Percentiles rank a stretch among this genome's conserved stretches.
phyloP scores from a whole-genome alignment of 495 filamentous ascomycete species.

The Chaetomidium leptoderma region DNA sequence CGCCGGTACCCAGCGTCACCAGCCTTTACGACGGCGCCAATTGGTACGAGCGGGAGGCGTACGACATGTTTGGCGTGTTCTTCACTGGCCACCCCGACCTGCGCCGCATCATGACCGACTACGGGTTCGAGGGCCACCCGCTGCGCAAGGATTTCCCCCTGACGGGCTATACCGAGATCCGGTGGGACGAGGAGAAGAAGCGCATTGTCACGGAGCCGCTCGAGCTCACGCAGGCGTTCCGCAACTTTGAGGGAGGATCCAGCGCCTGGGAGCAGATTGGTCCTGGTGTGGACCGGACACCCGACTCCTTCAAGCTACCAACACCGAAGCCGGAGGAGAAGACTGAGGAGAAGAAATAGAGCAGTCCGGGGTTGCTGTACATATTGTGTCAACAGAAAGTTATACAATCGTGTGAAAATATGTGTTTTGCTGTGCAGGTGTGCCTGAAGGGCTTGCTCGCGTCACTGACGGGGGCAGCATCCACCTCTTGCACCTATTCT shows the following conservation, averaged over 20 bases:
- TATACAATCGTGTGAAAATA: slow-evolving; percentile 9
- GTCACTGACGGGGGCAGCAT: too few species aligned
- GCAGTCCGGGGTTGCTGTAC: slow-evolving; percentile 18
- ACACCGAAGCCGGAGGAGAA: slow-evolving; percentile 91
- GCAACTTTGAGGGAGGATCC: slow-evolving; percentile 90
- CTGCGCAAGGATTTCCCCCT: slow-evolving; percentile 96
- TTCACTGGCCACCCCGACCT: slow-evolving; percentile 94
- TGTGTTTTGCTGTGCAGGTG: too few species aligned
- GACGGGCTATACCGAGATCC: slow-evolving; percentile 97
- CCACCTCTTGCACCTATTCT: too few species aligned
- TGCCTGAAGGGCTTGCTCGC: too few species aligned
- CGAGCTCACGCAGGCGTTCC: slow-evolving; percentile 97
- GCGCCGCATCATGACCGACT: slow-evolving; percentile 98
- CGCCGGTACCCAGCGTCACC: slow-evolving; percentile 86
- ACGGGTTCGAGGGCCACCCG: slow-evolving; percentile 98
- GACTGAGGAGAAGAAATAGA: slow-evolving; percentile 89
- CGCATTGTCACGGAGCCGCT: slow-evolving; percentile 95
- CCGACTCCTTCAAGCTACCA: slow-evolving; percentile 89
- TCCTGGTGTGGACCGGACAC: slow-evolving; percentile 69
- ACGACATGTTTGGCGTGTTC: slow-evolving; percentile 97
- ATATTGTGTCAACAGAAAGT: slow-evolving; percentile 23
- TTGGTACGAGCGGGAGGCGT: slow-evolving; percentile 98
- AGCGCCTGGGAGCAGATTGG: slow-evolving; percentile 89
- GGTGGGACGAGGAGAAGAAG: slow-evolving; percentile 99
- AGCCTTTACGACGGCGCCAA: slow-evolving; percentile 88